Evolutionary conservation across 2,329 filamentous ascomycete genomes (phyloP).

Genomic region (Penicillium sp.): DNA sequence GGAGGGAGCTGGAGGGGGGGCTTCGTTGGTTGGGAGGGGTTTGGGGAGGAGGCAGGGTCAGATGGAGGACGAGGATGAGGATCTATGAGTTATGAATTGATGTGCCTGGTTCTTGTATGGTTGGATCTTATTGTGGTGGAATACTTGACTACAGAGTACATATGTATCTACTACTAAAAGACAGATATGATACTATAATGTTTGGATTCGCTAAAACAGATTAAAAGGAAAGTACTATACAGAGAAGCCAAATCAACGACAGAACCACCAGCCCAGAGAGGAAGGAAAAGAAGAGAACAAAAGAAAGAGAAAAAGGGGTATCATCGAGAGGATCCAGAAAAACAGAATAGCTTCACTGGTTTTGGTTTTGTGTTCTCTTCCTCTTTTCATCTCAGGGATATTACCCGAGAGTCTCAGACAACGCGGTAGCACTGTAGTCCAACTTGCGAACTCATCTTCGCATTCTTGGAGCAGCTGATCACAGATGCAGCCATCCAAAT

Average conservation of each 20-base stretch:
- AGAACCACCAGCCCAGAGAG: conserved; percentile 6
- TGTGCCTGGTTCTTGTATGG: neutral
- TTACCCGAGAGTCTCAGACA: neutral
- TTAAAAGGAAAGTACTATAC: conserved; percentile 15
- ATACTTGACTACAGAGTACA: neutral
- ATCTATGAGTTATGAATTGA: neutral
- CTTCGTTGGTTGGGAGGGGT: neutral
- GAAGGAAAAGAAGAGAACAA: conserved; percentile 5
- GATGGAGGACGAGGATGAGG: neutral
- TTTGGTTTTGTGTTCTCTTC: conserved; percentile 5
- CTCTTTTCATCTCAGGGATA: neutral
- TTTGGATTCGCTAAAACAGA: conserved; percentile 19
- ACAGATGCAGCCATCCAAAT: neutral
- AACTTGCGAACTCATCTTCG: neutral
- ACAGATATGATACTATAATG: neutral
- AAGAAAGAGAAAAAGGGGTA: conserved; percentile 14
- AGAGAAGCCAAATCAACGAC: conserved; percentile 8
- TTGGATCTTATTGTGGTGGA: neutral
- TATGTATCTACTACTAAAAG: neutral
- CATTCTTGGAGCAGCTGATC: neutral
- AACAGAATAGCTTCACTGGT: conserved; percentile 4
- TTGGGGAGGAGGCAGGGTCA: too few relatives aligned
- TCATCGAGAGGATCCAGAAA: conserved; percentile 13
- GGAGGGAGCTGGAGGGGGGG: neutral
- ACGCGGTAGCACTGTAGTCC: neutral